These are phyloP conservation scores for Vanrija humicola DNA, from an alignment of 1,284 basidiomycete species.

Conservation along the genomic window DNA sequence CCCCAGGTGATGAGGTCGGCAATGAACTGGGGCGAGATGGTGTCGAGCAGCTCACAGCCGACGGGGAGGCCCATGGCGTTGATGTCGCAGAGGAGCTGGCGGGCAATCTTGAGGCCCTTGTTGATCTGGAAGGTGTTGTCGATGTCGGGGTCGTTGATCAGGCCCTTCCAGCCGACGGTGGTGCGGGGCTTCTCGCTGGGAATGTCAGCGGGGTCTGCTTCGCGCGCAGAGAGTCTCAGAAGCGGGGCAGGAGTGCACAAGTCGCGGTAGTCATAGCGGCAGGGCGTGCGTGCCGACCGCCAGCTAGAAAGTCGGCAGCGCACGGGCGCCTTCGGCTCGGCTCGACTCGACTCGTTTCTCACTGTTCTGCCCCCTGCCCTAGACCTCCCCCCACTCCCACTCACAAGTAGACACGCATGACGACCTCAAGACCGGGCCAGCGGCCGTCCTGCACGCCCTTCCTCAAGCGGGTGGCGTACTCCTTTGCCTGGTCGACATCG, in stretches of 20 bases:
- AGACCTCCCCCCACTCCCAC: constrained; percentile 6
- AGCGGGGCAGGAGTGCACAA: no score
- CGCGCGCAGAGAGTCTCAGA: constrained; percentile 9
- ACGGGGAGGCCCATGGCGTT: constrained; percentile 79
- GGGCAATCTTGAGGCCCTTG: constrained; percentile 87
- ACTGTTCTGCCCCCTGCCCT: background rate
- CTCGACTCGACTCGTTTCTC: background rate
- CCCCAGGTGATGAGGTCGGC: constrained; percentile 97
- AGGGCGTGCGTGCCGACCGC: no score
- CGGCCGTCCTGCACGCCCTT: constrained; percentile 60
- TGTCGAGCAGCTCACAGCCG: constrained; percentile 76
- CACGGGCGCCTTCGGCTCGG: background rate
- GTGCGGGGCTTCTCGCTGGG: constrained; percentile 53
- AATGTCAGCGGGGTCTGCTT: background rate
- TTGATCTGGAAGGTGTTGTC: constrained; percentile 67
- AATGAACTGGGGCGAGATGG: constrained; percentile 76
- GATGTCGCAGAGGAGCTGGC: constrained; percentile 80
- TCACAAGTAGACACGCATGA: constrained; percentile 93
- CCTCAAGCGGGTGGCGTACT: constrained; percentile 78
- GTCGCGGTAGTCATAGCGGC: no score
- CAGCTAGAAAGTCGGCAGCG: no score
- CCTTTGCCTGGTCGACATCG: constrained; percentile 77
- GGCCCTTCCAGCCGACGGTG: constrained; percentile 92
- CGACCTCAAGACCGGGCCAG: constrained; percentile 70
- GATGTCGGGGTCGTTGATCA: constrained; percentile 68